These are phyloP conservation scores for Colletotrichum sp. DNA, from an alignment of 2,329 filamentous ascomycete genomes.

Conservation along the genomic window DNA sequence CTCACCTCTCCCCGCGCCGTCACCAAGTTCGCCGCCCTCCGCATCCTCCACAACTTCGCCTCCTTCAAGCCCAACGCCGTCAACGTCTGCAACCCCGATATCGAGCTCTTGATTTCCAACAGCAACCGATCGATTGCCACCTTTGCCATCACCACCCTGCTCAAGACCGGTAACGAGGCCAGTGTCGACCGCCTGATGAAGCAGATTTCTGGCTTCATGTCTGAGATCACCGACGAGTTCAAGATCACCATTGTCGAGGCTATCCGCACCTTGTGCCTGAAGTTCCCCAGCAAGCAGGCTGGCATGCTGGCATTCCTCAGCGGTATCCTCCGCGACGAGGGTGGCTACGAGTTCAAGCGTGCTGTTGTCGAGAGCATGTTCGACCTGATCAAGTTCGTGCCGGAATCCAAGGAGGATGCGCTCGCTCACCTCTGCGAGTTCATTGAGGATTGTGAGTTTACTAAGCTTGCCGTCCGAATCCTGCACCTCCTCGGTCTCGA, in stretches of 20 bases:
- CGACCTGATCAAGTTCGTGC: conserved; percentile 98
- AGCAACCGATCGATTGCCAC: conserved; percentile 97
- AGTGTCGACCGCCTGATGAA: conserved; percentile 98
- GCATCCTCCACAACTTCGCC: conserved; percentile 95
- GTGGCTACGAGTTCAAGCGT: conserved; percentile 97
- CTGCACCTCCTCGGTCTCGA: conserved; percentile 92
- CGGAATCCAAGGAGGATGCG: conserved; percentile 81
- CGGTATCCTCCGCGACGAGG: conserved; percentile 94
- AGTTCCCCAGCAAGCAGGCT: conserved; percentile 97
- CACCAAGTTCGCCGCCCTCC: conserved; percentile 96
- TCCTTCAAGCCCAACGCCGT: conserved; percentile 95
- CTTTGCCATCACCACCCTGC: conserved; percentile 95
- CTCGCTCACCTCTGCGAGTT: conserved; percentile 97
- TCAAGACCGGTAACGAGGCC: conserved; percentile 98
- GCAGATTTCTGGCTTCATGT: conserved; percentile 98
- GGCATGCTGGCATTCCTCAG: conserved; percentile 98
- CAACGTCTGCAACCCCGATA: conserved; percentile 93
- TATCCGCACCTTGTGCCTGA: conserved; percentile 93
- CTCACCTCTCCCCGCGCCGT: conserved; percentile 93
- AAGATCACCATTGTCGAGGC: conserved; percentile 99
- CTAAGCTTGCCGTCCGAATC: conserved; percentile 94
- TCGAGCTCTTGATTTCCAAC: conserved; percentile 95
- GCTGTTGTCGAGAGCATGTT: conserved; percentile 99
- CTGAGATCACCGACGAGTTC: conserved; percentile 98
- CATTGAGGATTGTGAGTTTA: conserved; percentile 99